These are phyloP conservation scores for Clitopilus passeckerianus DNA, from an alignment of 768 basidiomycete genomes.

Conservation along the genomic window DNA sequence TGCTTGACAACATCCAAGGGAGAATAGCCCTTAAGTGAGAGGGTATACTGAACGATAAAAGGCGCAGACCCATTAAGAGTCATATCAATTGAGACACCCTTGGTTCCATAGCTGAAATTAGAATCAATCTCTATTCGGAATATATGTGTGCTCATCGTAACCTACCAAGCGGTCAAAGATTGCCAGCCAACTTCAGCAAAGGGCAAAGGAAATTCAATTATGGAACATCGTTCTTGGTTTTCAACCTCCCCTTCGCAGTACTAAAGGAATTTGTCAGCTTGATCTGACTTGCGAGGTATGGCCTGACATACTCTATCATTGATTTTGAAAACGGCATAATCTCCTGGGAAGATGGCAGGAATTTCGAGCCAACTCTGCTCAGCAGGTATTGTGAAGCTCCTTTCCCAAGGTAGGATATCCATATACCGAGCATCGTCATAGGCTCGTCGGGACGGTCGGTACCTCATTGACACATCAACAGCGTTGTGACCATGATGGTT, in stretches of 20 bases:
- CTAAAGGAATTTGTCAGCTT: slow-evolving; percentile 17
- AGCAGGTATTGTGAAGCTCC: slow-evolving; percentile 44
- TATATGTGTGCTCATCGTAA: no score
- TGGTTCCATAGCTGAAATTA: slow-evolving; percentile 67
- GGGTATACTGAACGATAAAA: slow-evolving; percentile 73
- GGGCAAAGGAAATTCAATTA: slow-evolving; percentile 66
- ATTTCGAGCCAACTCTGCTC: slow-evolving; percentile 39
- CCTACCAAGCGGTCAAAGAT: slow-evolving; percentile 81
- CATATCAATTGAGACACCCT: slow-evolving; percentile 78
- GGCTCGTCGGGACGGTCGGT: slow-evolving; percentile 34
- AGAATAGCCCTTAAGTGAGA: slow-evolving; percentile 60
- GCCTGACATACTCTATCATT: slow-evolving; percentile 49
- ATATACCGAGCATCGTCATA: background rate
- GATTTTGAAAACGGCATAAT: slow-evolving; percentile 65
- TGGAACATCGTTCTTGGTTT: slow-evolving; percentile 71
- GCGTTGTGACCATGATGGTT: slow-evolving; percentile 59
- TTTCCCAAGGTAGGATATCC: slow-evolving; percentile 49
- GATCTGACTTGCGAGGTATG: no score
- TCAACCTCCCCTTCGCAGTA: slow-evolving; percentile 77
- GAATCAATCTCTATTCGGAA: no score
- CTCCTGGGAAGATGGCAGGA: slow-evolving; percentile 59
- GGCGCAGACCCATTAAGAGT: slow-evolving; percentile 84
- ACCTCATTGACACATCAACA: slow-evolving; percentile 54
- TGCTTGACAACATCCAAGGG: slow-evolving; percentile 49
- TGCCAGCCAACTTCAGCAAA: slow-evolving; percentile 81